Evolutionary conservation across 768 basidiomycete genomes (phyloP), one percentile per base, ranked within the genome.

Genomic region (Tricholoma sp.): DNA sequence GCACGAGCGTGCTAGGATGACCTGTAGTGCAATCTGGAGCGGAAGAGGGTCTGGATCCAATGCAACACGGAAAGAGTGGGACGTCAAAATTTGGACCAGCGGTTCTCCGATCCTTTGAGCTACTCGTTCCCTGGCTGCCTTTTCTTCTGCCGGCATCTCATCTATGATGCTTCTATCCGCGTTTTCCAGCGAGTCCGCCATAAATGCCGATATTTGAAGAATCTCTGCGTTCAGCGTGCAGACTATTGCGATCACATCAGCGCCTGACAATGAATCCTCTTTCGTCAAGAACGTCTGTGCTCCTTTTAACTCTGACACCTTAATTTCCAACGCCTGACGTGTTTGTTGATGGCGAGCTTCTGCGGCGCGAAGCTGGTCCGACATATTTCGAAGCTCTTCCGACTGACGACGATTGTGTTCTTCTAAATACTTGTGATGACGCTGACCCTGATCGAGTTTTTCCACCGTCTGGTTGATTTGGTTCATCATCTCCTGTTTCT

Each of bases 181-280:
- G 12, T 68, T 66, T 8, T 63, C 64, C 61, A 79, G 67, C 1
- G 70, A 62, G 53, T 83, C 80, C 4, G 81, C 74, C 69, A 83
- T 75, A 54, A 68, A 70, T 1, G 80, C 78, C 1, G 80, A 76
- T 11, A 72, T 73, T 59, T 84, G 82, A 32, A 78, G 71, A 24
- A 84, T 78, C 51, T 80, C 77, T 4, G 72, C 66, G 58, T 84
- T 84, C 34, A 85, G 65, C 11, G 66, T 64, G 51, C 76, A 69
- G n/a, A 83, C 66, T 63, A 79, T 70, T 8, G 60, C 65, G 42
- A 76, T 75, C 32, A 83, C 74, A 37, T 85, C 80, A 6, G 73
- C 73, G 11, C 78, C 77, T 11, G 82, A 78, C 24, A 77, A 66
- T 9, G 70, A 59, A 56, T 83, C 79, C 0, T 73, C 70, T 6